Evolutionary conservation across 352 stramenopile genomes (phyloP), one percentile per base, ranked within the genome.

Genomic region (Phytopythium oedochilum): DNA sequence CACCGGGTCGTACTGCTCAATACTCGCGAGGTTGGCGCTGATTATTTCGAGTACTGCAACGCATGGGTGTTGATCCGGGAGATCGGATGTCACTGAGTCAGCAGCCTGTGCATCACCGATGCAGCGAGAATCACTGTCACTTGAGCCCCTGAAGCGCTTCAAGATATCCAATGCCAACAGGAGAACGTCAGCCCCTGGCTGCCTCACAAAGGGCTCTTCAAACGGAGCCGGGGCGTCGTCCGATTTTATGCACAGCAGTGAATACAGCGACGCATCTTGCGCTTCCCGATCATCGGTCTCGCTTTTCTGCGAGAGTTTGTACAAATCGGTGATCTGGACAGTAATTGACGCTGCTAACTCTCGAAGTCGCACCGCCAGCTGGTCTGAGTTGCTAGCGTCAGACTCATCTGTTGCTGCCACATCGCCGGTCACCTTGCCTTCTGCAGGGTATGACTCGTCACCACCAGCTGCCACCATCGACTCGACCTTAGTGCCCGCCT

Each of bases 131-230:
- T 22, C 1, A 6, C n/a, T 12, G 8, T 12, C 50, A 10, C 20
- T 22, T 29, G 53, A 39, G n/a, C 22, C 15, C 38, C 66, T 61
- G 26, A 82, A 80, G 45, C 48, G 58, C 29, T 63, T 44, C n/a
- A 94, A 64, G 48, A 92, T 76, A 1, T 43, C 50, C 36, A 89
- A 48, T 0, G 92, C 42, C 43, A 83, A 52, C 4, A 58, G 51
- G 48, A 95, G 72, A 22, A 84, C 71, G 15, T 79, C 58, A 25
- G 72, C 70, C 36, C 60, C 78, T 8, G 85, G 85, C 40, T 95
- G 85, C 0, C 82, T 69, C 32, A 68, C 86, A 59, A 89, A 95
- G 0, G 85, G 78, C 36, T 90, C 79, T 59, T 95, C 83, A 60
- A 95, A 93, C 11, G 61, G 61, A 48, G 75, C 42, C 28, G 6